These are phyloP conservation scores for Musa itinerans DNA, from an alignment of 176 grass and related monocot species.

Conservation along the genomic window DNA sequence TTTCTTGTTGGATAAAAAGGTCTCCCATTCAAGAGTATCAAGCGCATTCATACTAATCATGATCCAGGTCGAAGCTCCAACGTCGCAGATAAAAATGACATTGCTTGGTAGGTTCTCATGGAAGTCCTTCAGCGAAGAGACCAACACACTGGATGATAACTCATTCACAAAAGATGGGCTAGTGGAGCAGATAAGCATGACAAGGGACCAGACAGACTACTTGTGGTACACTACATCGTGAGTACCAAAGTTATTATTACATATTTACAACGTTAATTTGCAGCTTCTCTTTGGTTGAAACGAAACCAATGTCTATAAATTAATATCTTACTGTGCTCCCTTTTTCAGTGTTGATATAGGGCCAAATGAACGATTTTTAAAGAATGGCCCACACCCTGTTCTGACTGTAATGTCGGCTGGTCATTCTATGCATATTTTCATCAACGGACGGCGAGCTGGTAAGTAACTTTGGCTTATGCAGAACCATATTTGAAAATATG, in stretches of 20 bases:
- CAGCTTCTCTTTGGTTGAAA: not conserved
- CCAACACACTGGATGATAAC: conserved; percentile 39
- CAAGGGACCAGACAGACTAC: conserved; percentile 84
- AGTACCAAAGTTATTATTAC: conserved; percentile 19
- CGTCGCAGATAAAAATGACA: conserved; percentile 43
- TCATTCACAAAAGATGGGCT: conserved; percentile 67
- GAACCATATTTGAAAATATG: not conserved
- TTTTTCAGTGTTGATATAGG: conserved; percentile 55
- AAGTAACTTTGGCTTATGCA: not conserved
- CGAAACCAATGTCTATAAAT: not conserved
- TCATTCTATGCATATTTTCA: conserved; percentile 68
- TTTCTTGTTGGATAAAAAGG: too few species aligned
- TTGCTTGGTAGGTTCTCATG: conserved; percentile 41
- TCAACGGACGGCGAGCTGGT: conserved; percentile 61
- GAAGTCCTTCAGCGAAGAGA: conserved; percentile 68
- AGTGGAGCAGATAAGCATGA: conserved; percentile 72
- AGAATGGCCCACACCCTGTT: conserved; percentile 52
- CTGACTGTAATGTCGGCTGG: conserved; percentile 65
- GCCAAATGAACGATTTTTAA: conserved; percentile 55
- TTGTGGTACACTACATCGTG: conserved; percentile 89
- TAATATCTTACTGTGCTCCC: not conserved
- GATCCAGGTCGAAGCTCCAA: conserved; percentile 46
- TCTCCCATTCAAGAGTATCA: too few species aligned
- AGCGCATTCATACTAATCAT: not conserved
- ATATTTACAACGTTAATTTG: not conserved